Percentiles rank a stretch among this genome's conserved stretches.
Conservation (phyloP, 1,284 basidiomycete genomes). For the Fomitopsis pinicola region DNA sequence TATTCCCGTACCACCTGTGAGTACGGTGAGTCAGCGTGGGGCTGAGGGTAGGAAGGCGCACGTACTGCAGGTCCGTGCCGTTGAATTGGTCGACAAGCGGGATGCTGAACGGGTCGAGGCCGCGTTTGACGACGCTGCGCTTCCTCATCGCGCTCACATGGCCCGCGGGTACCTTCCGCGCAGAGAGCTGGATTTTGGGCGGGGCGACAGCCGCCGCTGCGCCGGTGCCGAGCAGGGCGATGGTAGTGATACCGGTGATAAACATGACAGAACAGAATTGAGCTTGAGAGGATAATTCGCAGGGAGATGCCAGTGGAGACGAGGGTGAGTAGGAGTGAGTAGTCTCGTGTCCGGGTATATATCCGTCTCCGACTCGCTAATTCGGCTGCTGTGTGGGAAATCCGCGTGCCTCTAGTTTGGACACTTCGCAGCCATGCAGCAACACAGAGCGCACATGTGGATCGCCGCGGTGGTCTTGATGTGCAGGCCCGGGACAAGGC, state of each 20-base stretch:
- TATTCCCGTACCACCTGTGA: constrained; percentile 47
- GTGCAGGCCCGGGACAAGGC: too few relatives aligned
- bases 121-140: constrained; percentile 21
- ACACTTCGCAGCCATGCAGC: too few relatives aligned
- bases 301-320: too few relatives aligned
- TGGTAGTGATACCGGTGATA: not conserved
- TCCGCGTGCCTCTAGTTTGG: too few relatives aligned
- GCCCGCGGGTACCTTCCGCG: constrained; percentile 26
- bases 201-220: not conserved
- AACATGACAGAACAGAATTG: not conserved
- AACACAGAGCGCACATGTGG: too few relatives aligned
- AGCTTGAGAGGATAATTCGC: not conserved
- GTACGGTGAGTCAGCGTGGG: not conserved
- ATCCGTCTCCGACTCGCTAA: too few relatives aligned
- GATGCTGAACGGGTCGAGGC: constrained; percentile 30
- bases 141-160: not conserved
- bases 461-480: too few relatives aligned
- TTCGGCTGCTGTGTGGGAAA: too few relatives aligned
- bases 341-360: too few relatives aligned
- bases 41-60: constrained; percentile 7
- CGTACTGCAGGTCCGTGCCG: constrained; percentile 49
- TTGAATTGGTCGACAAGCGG: constrained; percentile 49
- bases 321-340: too few relatives aligned
- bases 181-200: constrained; percentile 31
- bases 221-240: not conserved